These are phyloP conservation scores for Pichia cabralensis DNA, from an alignment of 805 yeast species.

Conservation along the genomic window DNA sequence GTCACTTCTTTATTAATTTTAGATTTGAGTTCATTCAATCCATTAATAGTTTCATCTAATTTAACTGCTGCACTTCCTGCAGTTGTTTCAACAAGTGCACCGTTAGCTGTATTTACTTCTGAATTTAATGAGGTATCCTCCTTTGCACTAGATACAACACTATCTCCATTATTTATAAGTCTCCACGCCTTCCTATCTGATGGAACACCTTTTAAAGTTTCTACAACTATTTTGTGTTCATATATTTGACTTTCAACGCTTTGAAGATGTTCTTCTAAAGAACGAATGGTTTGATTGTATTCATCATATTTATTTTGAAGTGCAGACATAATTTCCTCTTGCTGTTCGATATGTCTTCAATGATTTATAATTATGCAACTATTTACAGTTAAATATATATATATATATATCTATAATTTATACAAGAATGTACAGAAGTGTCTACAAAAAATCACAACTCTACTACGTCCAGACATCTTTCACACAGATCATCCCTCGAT, in stretches of 20 bases:
- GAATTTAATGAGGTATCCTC: background rate
- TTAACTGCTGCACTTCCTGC: slow-evolving; percentile 68
- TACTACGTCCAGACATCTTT: slow-evolving; percentile 46
- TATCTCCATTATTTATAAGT: slow-evolving; percentile 69
- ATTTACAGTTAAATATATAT: no score
- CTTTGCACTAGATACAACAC: no score
- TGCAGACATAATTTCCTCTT: no score
- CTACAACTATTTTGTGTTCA: slow-evolving; percentile 44
- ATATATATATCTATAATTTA: background rate
- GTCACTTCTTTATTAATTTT: slow-evolving; percentile 31
- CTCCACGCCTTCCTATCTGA: slow-evolving; percentile 70
- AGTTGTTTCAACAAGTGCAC: slow-evolving; percentile 68
- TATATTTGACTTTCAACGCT: slow-evolving; percentile 39
- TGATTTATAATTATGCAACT: no score
- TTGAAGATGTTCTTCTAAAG: slow-evolving; percentile 34
- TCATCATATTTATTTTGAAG: slow-evolving; percentile 42
- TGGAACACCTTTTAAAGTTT: slow-evolving; percentile 43
- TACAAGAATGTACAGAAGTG: background rate
- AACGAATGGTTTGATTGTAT: slow-evolving; percentile 39
- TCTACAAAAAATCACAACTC: no score
- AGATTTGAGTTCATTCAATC: slow-evolving; percentile 31
- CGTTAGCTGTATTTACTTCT: background rate
- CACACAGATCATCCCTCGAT: slow-evolving; percentile 53
- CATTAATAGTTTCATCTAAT: slow-evolving; percentile 44
- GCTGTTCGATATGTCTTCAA: no score